A percentile compares a stretch with the other conserved stretches of the same genome.
phyloP scores from a whole-genome alignment of 2,329 filamentous ascomycete genomes.

The Rutstroemia sp. region DNA sequence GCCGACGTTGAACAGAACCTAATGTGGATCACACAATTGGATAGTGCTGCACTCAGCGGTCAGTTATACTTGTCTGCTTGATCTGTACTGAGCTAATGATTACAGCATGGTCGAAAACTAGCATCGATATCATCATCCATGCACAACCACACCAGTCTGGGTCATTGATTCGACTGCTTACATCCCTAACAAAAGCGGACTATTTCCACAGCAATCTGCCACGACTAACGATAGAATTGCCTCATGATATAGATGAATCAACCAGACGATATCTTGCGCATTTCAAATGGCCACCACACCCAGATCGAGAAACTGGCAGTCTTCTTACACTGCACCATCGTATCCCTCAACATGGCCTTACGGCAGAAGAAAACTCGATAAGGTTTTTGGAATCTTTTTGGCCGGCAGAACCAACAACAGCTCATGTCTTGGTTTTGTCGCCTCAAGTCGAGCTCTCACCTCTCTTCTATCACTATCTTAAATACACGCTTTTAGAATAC shows the following conservation, averaged over 20 bases:
- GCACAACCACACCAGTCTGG: conserved; percentile 64
- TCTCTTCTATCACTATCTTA: conserved; percentile 80
- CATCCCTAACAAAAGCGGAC: conserved; percentile 68
- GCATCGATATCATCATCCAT: conserved; percentile 78
- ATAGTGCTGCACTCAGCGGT: conserved; percentile 63
- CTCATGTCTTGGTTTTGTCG: conserved; percentile 79
- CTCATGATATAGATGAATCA: conserved; percentile 57
- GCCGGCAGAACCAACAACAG: conserved; percentile 54
- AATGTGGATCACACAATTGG: conserved; percentile 72
- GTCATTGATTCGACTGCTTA: conserved; percentile 67
- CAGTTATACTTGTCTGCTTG: conserved; percentile 20
- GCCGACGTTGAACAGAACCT: conserved; percentile 53
- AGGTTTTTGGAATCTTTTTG: conserved; percentile 85
- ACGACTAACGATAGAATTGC: conserved; percentile 78
- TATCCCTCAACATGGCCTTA: conserved; percentile 52
- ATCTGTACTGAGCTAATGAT: conserved; percentile 19
- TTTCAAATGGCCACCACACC: conserved; percentile 60
- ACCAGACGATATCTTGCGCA: conserved; percentile 54
- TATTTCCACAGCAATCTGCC: conserved; percentile 64
- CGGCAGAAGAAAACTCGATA: conserved; percentile 62
- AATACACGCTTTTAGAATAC: conserved; percentile 71
- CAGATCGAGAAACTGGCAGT: conserved; percentile 34
- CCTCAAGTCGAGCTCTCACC: conserved; percentile 73
- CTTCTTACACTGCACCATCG: conserved; percentile 68
- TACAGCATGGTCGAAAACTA: conserved; percentile 68